Evolutionary conservation across 2,329 filamentous ascomycete species (phyloP), one percentile per base, ranked within the genome.

Genomic region (Epicoccum nigrum): DNA sequence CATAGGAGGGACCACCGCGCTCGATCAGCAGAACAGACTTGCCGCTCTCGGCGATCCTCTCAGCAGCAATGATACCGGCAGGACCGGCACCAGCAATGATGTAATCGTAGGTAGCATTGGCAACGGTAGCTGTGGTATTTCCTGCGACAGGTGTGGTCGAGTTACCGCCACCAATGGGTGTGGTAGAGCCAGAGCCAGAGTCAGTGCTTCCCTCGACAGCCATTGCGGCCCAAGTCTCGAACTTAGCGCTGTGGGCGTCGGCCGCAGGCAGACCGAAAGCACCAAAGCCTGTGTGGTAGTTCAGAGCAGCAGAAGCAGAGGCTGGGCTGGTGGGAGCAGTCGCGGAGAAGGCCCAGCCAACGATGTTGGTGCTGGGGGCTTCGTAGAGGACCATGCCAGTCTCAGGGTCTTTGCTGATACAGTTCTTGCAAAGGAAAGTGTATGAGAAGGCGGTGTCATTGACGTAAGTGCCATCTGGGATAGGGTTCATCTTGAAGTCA

Each of bases 71-170:
- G 31, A 87, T 80, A 39, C 85, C 85, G 39, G 80, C 83, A 1
- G 84, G 79, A 42, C 85, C 85, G 12, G 74, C 80, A 8, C 85
- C 85, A 25, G 85, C 79, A 15, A 87, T 76, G 41, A 87, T 83
- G 70, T 87, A 87, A 67, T 87, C 85, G 58, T 67, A 71, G 3
- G 70, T 73, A 76, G 83, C 7, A 76, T 79, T 55, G 58, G 71
- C 58, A 66, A 69, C 40, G 7, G 55, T 74, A 54, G 75, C 58
- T 46, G 70, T 70, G 7, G 47, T 51, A 45, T 69, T 74, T 20
- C 64, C 62, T 30, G 65, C 62, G 17, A 59, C 64, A 35, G 51
- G 51, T 31, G 45, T 25, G 23, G 64, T 63, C 1, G 59, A 65
- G 41, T 64, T 59, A n/a, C 60, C 59, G n/a, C 67, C 67, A 21